A percentile compares a stretch with the other conserved stretches of the same genome.
Conservation (phyloP, 148 eudicot genomes). For the Rhododendron kiyosumense region DNA sequence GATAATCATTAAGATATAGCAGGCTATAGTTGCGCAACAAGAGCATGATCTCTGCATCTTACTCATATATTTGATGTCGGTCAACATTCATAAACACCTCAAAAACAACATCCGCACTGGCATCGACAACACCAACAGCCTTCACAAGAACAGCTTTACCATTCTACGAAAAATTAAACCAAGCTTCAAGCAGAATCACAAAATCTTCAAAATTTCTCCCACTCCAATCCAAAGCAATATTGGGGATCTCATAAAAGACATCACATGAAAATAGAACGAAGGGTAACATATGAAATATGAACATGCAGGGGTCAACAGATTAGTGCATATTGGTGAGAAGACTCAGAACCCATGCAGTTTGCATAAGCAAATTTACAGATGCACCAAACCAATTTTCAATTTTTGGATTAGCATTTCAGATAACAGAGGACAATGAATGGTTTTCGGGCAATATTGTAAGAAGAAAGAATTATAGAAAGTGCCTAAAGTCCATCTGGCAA, state of each 20-base stretch:
- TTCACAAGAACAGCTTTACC: slow-evolving; percentile 83
- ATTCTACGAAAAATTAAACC: slow-evolving; percentile 29
- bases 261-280: not conserved
- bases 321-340: not conserved
- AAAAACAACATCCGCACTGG: slow-evolving; percentile 77
- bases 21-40: not conserved
- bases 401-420: not conserved
- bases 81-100: slow-evolving; percentile 72
- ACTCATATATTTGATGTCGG: slow-evolving; percentile 83
- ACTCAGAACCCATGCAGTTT: not conserved
- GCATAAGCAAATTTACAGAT: not conserved
- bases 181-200: not conserved
- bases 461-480: not conserved
- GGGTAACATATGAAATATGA: not conserved
- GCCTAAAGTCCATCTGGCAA: not conserved
- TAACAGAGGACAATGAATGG: not conserved
- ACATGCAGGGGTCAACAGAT: not conserved
- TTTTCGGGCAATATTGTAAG: not conserved
- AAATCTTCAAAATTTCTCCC: not conserved
- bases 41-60: slow-evolving; percentile 27
- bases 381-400: not conserved
- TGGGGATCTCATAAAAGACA: not conserved
- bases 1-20: slow-evolving; percentile 9
- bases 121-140: slow-evolving; percentile 84
- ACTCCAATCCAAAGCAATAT: not conserved